Conservation (phyloP, 2,329 filamentous ascomycete genomes). For the Trichocomaceae sp. region DNA sequence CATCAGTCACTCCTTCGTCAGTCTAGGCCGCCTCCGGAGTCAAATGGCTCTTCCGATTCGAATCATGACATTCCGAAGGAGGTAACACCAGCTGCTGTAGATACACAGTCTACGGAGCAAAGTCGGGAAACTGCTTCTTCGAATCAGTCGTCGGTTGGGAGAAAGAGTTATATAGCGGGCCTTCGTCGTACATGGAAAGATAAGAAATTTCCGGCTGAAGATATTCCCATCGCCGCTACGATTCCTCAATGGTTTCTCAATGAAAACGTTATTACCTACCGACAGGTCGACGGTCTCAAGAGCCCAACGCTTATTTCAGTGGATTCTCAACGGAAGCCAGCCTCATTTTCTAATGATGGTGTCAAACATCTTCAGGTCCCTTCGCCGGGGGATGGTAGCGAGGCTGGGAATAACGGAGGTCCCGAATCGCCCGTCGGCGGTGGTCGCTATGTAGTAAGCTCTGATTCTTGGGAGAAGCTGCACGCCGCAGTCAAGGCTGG, state of each 20-base stretch:
- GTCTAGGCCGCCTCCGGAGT: constrained; percentile 24
- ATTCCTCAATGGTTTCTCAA: constrained; percentile 36
- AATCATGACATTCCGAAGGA: constrained; percentile 19
- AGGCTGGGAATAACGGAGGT: background rate
- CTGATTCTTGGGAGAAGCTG: constrained; percentile 44
- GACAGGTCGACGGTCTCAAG: background rate
- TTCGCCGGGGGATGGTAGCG: background rate
- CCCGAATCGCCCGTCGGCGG: constrained; percentile 16
- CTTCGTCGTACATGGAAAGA: constrained; percentile 35
- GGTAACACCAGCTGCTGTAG: constrained; percentile 8
- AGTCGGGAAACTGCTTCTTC: background rate
- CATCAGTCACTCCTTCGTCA: constrained; percentile 27
- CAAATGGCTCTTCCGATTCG: constrained; percentile 21
- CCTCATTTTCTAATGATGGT: background rate
- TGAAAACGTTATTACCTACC: constrained; percentile 27
- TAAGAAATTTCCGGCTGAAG: constrained; percentile 21
- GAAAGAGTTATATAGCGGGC: constrained; percentile 33
- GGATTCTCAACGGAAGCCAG: background rate
- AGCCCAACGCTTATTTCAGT: background rate
- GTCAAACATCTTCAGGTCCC: background rate
- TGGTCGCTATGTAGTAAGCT: constrained; percentile 34
- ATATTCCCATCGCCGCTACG: constrained; percentile 17
- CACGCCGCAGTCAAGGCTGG: constrained; percentile 47
- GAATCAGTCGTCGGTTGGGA: constrained; percentile 19
- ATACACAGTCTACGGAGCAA: constrained; percentile 8